Evolutionary conservation across 805 yeast genomes (phyloP).

Genomic region (Myxozyma kluyveri): DNA sequence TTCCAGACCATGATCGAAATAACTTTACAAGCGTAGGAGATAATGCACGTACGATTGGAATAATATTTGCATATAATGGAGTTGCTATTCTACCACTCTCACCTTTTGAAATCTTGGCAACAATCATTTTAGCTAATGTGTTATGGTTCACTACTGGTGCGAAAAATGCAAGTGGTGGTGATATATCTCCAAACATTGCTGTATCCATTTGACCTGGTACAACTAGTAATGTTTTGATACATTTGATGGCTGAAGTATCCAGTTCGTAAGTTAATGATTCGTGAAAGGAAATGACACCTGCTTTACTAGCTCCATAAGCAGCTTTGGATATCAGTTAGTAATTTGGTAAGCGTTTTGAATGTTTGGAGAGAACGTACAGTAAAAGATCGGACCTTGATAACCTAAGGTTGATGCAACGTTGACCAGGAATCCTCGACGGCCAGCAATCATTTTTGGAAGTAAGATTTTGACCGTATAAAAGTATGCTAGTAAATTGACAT

Average conservation of each 20-base stretch:
- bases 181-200: constrained; percentile 65
- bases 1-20: constrained; percentile 59
- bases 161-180: constrained; percentile 66
- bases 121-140: constrained; percentile 59
- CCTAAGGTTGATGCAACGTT: constrained; percentile 85
- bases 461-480: constrained; percentile 68
- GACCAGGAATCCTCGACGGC: constrained; percentile 68
- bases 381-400: constrained; percentile 74
- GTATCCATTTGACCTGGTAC: constrained; percentile 86
- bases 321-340: constrained; percentile 37
- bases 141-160: constrained; percentile 81
- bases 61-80: constrained; percentile 72
- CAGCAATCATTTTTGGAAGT: constrained; percentile 65
- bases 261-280: constrained; percentile 70
- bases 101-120: constrained; percentile 58
- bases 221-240: constrained; percentile 67
- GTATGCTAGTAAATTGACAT: constrained; percentile 67
- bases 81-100: constrained; percentile 63
- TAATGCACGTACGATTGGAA: constrained; percentile 67
- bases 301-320: constrained; percentile 87
- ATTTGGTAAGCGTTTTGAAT: neutral
- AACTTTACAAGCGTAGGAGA: constrained; percentile 69
- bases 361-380: constrained; percentile 37
- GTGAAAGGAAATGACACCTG: constrained; percentile 81
- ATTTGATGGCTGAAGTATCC: constrained; percentile 41